Evolutionary conservation across 1,284 basidiomycete species (phyloP), one percentile per base, ranked within the genome.

Genomic region (Schizophyllum commune): DNA sequence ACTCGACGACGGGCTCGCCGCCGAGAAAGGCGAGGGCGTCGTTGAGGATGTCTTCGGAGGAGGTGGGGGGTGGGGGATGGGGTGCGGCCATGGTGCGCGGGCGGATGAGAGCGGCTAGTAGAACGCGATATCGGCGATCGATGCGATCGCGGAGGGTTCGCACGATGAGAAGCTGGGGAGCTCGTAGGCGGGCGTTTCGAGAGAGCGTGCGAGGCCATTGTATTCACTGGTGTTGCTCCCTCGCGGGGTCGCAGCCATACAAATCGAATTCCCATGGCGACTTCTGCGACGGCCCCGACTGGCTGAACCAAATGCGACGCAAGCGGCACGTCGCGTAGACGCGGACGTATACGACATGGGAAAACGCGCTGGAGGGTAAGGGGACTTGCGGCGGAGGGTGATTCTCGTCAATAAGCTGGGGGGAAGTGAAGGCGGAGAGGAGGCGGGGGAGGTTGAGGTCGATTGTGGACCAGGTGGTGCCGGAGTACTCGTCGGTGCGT

Each of bases 261-360:
- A 82, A 72, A 66, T 85, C 79, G 68, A 91, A 89, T 74, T 91
- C 89, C 87, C 86, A 89, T 58, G 89, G 86, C 8, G 78, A 65
- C 58, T 73, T 75, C 64, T 84, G 83, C 62, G 74, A 73, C 58
- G 82, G 78, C 5, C 78, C 79, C 58, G 71, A 73, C 60, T 86
- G 81, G 63, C 81, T 83, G 73, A 93, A 84, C 91, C 91, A 94
- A 58, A 95, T 83, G 65, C 92, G 77, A 63, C 89, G 77, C 63
- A 94, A 72, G 32, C 92, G 81, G 73, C 92, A 94, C 55, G 85
- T 91, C 20, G 91, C 91, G 70, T 93, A 91, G 34, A 94, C 80
- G 69, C 86, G 86, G 63, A 94, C 77, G 68, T 86, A 91, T 17
- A 83, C 80, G 32, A 89, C 77, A 71, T 86, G 83, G 0, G 83